Base-by-base conservation (phyloP, 345 rosid genomes). In the Populus davidiana region DNA sequence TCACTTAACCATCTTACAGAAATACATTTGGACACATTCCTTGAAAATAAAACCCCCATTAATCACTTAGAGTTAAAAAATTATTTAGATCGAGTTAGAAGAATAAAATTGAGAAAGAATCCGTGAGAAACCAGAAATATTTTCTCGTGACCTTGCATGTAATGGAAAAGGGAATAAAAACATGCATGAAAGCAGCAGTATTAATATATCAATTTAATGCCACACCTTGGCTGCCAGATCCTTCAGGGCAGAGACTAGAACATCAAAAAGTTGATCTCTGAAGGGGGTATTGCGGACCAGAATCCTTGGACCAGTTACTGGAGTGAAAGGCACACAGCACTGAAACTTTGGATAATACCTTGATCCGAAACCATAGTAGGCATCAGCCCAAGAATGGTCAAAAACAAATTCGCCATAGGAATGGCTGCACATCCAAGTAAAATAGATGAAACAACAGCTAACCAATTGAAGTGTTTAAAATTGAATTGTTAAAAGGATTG, bases 341-440 rank as follows among this genome's bases (percentile, higher is more conserved):
- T 95, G 99, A 70, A 91, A 91, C 86, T 95, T 95, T 29, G 99
- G 99, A 85, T 95, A 95, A 82, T 93, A 93, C 88, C 93, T 86
- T 73, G 88, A 81, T 39, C 99, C 98, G 77, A 90, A 90, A 80
- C 89, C 85, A 31, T 93, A 88, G 86, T 93, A 95, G 29, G 99
- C 99, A 79, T 93, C 98, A 25, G 97, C 98, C 99, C 99, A 93
- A 54, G 97, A 83, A 87, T 95, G 90, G 82, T 95, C 98, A 67
- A 95, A 95, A 82, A 93, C 99, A 86, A 90, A 95, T 89, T 95
- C 99, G 12, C 99, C 99, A 62, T 90, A 87, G 10, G 99, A 95
- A 79, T 95, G 98, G 83, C 98, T 94, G 93, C 80, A 75, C 18
- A 86, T 50, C 36, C 73, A 86, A 78, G 69, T 47, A 81, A 71